Percentiles rank a stretch among this genome's conserved stretches.
phyloP scores from a whole-genome alignment of 257 asterid species.

The Solanum chaucha region DNA sequence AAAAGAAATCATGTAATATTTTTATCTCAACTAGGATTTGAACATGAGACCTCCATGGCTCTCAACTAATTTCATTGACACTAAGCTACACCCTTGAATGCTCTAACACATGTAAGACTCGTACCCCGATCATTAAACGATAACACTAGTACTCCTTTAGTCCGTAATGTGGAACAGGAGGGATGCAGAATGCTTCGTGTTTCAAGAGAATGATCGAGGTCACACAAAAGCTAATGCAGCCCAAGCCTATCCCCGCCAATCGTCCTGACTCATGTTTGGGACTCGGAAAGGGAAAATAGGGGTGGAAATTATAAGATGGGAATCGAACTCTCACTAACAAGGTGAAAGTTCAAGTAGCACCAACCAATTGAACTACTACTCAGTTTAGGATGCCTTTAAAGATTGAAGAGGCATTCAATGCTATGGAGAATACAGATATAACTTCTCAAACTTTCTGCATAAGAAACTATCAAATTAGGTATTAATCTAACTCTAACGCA shows the following conservation, averaged over 20 bases:
- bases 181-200: neutral
- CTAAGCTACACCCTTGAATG: neutral
- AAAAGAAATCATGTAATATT: neutral
- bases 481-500: neutral
- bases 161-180: neutral
- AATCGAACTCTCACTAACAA: accelerated
- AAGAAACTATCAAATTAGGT: neutral
- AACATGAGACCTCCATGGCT: neutral
- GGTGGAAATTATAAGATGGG: neutral
- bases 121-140: neutral
- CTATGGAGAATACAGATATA: neutral
- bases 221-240: neutral
- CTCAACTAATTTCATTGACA: neutral
- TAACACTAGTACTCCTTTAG: neutral
- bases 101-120: neutral
- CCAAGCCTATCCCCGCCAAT: neutral
- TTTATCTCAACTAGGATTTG: neutral
- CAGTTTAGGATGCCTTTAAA: neutral
- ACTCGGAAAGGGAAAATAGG: accelerated
- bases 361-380: neutral
- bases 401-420: neutral
- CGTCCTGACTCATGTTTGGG: neutral
- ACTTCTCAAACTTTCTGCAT: neutral
- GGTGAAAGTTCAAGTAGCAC: accelerated
- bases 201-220: neutral